Conservation (phyloP, 257 asterid genomes). For the Nyctanthes arbortristis region DNA sequence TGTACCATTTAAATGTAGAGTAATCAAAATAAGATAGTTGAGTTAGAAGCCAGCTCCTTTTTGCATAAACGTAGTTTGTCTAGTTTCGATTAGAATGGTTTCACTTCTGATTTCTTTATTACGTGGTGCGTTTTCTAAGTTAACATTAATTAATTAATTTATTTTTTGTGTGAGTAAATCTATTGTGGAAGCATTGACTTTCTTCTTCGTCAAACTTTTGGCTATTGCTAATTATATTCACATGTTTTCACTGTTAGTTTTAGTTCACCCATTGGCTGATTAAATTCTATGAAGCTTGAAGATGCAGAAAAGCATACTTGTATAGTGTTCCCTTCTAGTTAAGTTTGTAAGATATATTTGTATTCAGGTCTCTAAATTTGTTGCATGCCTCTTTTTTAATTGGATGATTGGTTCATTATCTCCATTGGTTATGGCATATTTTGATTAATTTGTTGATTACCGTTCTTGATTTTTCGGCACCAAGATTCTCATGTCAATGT, state of each 20-base stretch:
- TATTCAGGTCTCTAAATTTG: neutral
- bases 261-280: neutral
- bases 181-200: neutral
- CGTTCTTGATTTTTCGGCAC: neutral
- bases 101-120: neutral
- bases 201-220: neutral
- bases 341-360: neutral
- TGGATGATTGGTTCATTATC: neutral
- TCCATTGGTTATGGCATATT: neutral
- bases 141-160: too few relatives aligned
- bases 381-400: neutral
- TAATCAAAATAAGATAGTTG: neutral
- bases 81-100: neutral
- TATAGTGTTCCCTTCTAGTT: neutral
- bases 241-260: neutral
- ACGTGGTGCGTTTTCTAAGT: too few relatives aligned
- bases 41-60: neutral
- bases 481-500: neutral
- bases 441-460: constrained; percentile 3
- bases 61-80: neutral
- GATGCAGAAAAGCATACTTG: neutral
- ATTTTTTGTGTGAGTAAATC: neutral
- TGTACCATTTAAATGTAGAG: neutral
- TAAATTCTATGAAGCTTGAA: neutral
- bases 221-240: neutral